phyloP scores from a whole-genome alignment of 306 rosid species.

The Notholithocarpus densiflorus region DNA sequence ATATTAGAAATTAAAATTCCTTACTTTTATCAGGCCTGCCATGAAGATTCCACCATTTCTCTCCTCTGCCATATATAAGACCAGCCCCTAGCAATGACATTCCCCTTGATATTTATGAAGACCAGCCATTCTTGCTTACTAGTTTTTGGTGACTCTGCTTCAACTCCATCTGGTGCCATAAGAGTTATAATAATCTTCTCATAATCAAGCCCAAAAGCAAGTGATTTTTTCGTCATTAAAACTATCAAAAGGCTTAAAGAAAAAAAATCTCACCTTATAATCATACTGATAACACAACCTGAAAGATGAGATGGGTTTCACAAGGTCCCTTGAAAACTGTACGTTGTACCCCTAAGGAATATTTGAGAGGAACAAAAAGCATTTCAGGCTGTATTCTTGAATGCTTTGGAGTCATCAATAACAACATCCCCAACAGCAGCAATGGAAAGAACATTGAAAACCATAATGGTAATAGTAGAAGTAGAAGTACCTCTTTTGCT shows the following conservation, averaged over 20 bases:
- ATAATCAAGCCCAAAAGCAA: neutral
- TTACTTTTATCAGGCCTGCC: conserved; percentile 56
- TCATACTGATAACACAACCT: too few relatives aligned
- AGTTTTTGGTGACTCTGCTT: neutral
- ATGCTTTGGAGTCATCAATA: neutral
- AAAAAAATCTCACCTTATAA: neutral
- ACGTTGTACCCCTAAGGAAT: neutral
- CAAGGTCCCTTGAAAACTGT: neutral
- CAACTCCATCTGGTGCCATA: conserved; percentile 49
- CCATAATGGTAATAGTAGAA: too few relatives aligned
- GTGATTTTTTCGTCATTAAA: neutral
- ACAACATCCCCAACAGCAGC: neutral
- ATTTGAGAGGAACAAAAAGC: neutral
- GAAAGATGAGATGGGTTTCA: neutral
- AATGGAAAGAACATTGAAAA: neutral
- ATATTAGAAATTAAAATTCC: neutral
- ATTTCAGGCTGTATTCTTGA: neutral
- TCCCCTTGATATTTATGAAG: conserved; percentile 50
- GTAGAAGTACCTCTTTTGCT: too few relatives aligned
- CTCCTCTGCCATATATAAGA: conserved; percentile 52
- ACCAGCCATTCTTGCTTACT: conserved; percentile 51
- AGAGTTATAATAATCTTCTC: conserved; percentile 45
- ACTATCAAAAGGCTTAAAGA: neutral
- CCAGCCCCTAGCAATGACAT: conserved; percentile 45
- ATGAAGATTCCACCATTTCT: conserved; percentile 69